Conservation (phyloP, 2,329 filamentous ascomycete genomes). For the Ceratocystis eucalypticola region DNA sequence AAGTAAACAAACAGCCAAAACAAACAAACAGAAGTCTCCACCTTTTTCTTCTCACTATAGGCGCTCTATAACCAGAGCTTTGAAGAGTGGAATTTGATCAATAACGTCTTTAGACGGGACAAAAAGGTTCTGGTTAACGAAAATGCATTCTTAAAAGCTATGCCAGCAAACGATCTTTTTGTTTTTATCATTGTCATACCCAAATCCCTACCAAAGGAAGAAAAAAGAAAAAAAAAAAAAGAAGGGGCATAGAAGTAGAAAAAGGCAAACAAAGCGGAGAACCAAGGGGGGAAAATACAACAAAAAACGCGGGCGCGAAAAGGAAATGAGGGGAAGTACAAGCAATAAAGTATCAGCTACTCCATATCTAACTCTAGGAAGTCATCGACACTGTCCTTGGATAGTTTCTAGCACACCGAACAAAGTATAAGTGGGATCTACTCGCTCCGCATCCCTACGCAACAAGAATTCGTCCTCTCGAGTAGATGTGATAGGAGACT, state of each 20-base stretch:
- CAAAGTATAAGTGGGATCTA: conserved; percentile 9
- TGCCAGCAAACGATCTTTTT: conserved; percentile 5
- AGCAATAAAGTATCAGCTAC: conserved; percentile 14
- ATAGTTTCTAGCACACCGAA: conserved; percentile 3
- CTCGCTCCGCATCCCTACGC: not conserved
- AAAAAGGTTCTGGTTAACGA: not conserved
- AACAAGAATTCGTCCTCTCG: not conserved
- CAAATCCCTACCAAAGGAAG: not conserved
- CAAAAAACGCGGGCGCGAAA: not conserved
- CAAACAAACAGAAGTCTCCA: not conserved
- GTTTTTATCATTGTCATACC: conserved; percentile 11
- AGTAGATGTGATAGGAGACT: not conserved
- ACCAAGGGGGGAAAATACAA: not conserved
- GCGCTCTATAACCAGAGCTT: no score
- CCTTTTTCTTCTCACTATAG: not conserved
- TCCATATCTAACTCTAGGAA: conserved; percentile 10
- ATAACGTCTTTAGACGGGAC: not conserved
- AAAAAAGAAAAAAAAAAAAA: not conserved
- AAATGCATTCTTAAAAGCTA: not conserved
- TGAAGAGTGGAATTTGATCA: no score
- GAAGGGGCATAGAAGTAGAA: not conserved
- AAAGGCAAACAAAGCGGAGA: not conserved
- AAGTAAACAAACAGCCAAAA: not conserved
- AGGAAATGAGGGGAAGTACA: conserved; percentile 16
- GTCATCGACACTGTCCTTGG: not conserved